Evolutionary conservation across 208 protist genomes (phyloP).

Genomic region (Trypanosoma lewisi): DNA sequence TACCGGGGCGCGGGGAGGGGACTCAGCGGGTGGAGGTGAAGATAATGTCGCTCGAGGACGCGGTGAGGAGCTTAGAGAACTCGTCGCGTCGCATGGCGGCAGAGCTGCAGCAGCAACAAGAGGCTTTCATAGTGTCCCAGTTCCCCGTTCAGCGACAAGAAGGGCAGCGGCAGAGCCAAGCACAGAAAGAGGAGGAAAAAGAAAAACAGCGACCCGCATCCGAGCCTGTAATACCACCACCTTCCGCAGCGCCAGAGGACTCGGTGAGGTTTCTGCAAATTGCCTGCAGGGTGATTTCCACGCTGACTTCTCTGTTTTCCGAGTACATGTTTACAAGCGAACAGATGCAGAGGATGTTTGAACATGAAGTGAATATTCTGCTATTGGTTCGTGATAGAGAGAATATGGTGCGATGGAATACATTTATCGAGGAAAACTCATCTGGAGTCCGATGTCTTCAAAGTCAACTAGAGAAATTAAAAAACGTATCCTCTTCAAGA

Average conservation of each 20-base stretch:
- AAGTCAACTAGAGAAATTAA: slow-evolving; percentile 30
- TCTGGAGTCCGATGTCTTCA: slow-evolving; percentile 37
- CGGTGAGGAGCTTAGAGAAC: slow-evolving; percentile 8
- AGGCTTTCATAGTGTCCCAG: neutral
- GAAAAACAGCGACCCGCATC: neutral
- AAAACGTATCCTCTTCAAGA: neutral
- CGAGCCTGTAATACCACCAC: neutral
- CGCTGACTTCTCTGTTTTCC: slow-evolving; percentile 6
- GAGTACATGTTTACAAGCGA: slow-evolving; percentile 19
- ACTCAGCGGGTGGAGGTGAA: neutral
- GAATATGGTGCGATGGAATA: slow-evolving; percentile 31
- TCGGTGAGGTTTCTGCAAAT: neutral
- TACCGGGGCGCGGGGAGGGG: neutral
- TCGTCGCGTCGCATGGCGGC: slow-evolving; percentile 4
- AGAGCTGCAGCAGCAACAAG: neutral
- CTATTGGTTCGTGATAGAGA: slow-evolving; percentile 34
- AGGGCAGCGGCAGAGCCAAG: no score
- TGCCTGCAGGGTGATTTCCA: neutral
- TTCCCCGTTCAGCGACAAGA: no score
- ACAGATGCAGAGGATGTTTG: slow-evolving; percentile 22
- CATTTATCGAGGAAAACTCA: slow-evolving; percentile 40
- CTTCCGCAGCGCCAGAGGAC: neutral
- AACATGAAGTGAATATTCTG: slow-evolving; percentile 40
- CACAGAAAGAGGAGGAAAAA: neutral
- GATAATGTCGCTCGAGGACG: slow-evolving; percentile 2